A percentile compares a stretch with the other conserved stretches of the same genome.
phyloP scores from a whole-genome alignment of 1,284 basidiomycete genomes.

The Meira nashicola region DNA sequence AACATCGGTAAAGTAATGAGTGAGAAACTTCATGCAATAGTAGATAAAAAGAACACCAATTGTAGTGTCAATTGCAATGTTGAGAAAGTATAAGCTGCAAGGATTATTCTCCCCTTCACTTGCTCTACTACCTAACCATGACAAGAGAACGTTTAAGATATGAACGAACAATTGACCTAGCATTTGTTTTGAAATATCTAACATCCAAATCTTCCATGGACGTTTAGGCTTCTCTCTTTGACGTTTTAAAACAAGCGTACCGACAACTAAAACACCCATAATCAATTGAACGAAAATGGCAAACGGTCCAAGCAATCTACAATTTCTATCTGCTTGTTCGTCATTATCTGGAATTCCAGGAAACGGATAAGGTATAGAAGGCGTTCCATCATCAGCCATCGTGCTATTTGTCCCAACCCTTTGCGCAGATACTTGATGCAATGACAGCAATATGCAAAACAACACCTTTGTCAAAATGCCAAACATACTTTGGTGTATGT shows the following conservation, averaged over 20 bases:
- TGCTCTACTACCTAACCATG: slow-evolving; percentile 30
- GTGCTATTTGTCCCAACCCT: too few species aligned
- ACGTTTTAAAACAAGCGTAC: slow-evolving; percentile 79
- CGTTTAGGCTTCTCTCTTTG: slow-evolving; percentile 77
- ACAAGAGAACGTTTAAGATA: slow-evolving; percentile 66
- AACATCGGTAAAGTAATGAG: slow-evolving; percentile 65
- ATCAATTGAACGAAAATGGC: slow-evolving; percentile 63
- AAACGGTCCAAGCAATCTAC: slow-evolving; percentile 40
- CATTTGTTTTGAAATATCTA: slow-evolving; percentile 65
- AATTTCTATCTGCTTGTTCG: slow-evolving; percentile 11
- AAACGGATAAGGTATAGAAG: not conserved
- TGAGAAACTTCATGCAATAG: slow-evolving; percentile 67
- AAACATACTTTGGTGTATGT: too few species aligned
- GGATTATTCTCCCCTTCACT: slow-evolving; percentile 25
- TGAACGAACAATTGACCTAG: slow-evolving; percentile 88
- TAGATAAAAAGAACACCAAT: slow-evolving; percentile 81
- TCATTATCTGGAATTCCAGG: slow-evolving; percentile 3
- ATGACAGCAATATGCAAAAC: too few species aligned
- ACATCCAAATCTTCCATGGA: slow-evolving; percentile 81
- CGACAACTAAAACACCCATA: slow-evolving; percentile 81
- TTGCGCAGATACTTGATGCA: too few species aligned
- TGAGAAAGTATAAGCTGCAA: slow-evolving; percentile 71
- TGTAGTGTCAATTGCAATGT: slow-evolving; percentile 90
- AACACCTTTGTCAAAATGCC: too few species aligned
- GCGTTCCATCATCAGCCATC: not conserved